phyloP scores from a whole-genome alignment of 2,329 filamentous ascomycete species.

The Talaromyces piceae region DNA sequence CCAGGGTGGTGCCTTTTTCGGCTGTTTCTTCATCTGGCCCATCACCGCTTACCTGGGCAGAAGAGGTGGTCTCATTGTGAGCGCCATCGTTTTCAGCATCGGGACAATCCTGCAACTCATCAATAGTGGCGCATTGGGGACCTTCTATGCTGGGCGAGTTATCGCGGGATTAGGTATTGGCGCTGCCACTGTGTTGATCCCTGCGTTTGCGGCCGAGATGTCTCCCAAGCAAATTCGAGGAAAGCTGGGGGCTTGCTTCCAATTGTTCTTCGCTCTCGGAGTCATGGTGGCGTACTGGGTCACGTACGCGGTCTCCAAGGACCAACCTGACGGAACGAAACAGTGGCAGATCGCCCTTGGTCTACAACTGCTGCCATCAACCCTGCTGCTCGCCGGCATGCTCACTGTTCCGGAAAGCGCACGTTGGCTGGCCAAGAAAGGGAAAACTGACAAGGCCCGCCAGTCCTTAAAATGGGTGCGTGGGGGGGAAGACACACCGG shows the following conservation, averaged over 20 bases:
- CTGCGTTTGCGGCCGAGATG: slow-evolving; percentile 26
- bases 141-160: slow-evolving; percentile 9
- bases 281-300: slow-evolving; percentile 39
- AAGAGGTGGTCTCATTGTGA: not conserved
- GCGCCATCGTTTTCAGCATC: slow-evolving; percentile 3
- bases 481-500: slow-evolving; percentile 36
- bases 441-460: slow-evolving; percentile 40
- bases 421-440: slow-evolving; percentile 42
- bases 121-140: slow-evolving; percentile 5
- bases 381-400: slow-evolving; percentile 43
- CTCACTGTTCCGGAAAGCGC: slow-evolving; percentile 43
- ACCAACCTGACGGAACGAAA: slow-evolving; percentile 30
- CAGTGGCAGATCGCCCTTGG: slow-evolving; percentile 47
- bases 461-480: slow-evolving; percentile 46
- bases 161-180: slow-evolving; percentile 8
- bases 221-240: slow-evolving; percentile 31
- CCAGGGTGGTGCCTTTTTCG: slow-evolving; percentile 29
- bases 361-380: slow-evolving; percentile 43
- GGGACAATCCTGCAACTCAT: slow-evolving; percentile 5
- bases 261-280: slow-evolving; percentile 32
- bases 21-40: slow-evolving; percentile 11
- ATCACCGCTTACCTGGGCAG: slow-evolving; percentile 9
- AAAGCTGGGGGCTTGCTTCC: slow-evolving; percentile 31
- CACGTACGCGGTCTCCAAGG: slow-evolving; percentile 40
- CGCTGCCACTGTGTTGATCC: slow-evolving; percentile 17